Evolutionary conservation across 306 rosid species (phyloP), one percentile per base, ranked within the genome.

Genomic region (Lathyrus sativus): DNA sequence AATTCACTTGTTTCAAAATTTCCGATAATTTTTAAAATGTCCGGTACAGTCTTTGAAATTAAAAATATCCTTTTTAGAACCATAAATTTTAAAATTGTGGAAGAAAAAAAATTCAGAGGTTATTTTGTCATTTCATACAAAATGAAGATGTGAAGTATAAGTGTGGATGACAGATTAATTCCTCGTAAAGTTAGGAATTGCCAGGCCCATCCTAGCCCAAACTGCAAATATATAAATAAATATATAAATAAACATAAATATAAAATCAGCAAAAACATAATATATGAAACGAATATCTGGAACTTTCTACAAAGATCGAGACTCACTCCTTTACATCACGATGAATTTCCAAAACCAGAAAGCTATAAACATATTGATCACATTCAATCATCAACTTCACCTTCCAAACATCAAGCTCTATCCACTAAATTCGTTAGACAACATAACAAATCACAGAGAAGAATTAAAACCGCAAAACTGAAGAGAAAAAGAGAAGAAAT

Each of bases 401-500:
- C 13, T 46, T 15, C 54, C 1, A 22, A 57, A 48, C 43, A 42
- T 33, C 41, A 46, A 70, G 0, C 7, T 41, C 39, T 58, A 5
- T 26, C 22, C 26, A 13, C 6, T 2, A 7, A 35, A 6, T 35
- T 8, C 24, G 3, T 7, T 15, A 4, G 0, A 5, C 0, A 50
- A 45, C 15, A 55, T 10, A 14, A 26, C 0, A 37, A 3, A 44
- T 6, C 65, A 22, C 12, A 65, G 38, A 60, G 56, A 19, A 49
- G 5, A 12, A 62, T n/a, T 3, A 3, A 4, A 51, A 71, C 42
- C 15, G 73, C 42, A 14, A 76, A 62, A 19, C 62, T 61, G 69
- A 82, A 53, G 60, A 70, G 79, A 61, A 81, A 81, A 70, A 80
- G 74, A 50, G 80, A 48, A 13, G 65, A 45, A 68, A 89, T 86